These are phyloP conservation scores for Dianthus caryophyllus DNA, from an alignment of 148 eudicot species.

Conservation along the genomic window DNA sequence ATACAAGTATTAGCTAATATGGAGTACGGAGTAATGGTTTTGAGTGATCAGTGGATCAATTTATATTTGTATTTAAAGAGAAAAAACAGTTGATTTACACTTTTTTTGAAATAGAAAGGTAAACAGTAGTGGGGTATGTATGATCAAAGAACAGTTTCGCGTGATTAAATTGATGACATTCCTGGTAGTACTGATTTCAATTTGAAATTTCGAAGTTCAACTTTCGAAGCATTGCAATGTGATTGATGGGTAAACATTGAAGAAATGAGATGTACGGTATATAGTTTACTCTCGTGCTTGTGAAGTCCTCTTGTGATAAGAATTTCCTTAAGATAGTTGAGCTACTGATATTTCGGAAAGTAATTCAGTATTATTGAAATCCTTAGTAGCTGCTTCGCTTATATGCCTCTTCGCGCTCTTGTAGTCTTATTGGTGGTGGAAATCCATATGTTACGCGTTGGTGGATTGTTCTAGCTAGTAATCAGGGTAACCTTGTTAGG, in stretches of 20 bases:
- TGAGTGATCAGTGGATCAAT: no score
- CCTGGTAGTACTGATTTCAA: not conserved
- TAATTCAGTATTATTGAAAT: not conserved
- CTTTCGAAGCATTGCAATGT: not conserved
- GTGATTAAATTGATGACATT: not conserved
- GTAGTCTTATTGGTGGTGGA: not conserved
- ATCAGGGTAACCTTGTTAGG: not conserved
- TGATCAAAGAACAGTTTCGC: not conserved
- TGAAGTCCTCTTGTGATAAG: not conserved
- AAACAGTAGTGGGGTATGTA: slow-evolving; percentile 2
- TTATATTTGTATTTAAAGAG: no score
- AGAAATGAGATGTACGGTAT: no score
- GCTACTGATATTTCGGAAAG: not conserved
- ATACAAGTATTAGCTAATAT: no score
- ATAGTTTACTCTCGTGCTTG: not conserved
- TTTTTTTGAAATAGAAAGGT: no score
- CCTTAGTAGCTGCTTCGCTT: not conserved
- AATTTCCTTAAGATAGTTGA: not conserved
- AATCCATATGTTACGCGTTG: not conserved
- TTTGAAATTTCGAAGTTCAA: not conserved
- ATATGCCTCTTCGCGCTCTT: not conserved
- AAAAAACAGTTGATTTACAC: no score
- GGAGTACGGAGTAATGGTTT: no score
- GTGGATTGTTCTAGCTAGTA: not conserved
- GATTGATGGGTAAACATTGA: no score